These are phyloP conservation scores for Hypoxylon sp. DNA, from an alignment of 2,329 filamentous ascomycete species.

Conservation along the genomic window DNA sequence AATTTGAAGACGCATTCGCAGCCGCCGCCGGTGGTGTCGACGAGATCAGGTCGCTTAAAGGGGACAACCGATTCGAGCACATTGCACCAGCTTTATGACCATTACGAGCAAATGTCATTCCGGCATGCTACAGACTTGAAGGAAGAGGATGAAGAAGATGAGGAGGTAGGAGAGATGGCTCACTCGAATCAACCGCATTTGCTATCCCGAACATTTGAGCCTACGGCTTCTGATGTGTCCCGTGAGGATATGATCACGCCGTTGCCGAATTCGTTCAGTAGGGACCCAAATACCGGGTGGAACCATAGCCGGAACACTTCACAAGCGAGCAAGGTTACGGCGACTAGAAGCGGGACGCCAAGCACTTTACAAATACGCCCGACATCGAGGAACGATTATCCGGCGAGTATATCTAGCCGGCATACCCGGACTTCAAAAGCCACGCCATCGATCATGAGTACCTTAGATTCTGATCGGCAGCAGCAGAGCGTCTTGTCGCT, in stretches of 20 bases:
- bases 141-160: constrained; percentile 44
- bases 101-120: constrained; percentile 69
- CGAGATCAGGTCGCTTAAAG: constrained; percentile 44
- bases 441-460: constrained; percentile 62
- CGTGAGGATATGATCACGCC: constrained; percentile 44
- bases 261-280: constrained; percentile 39
- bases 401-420: constrained; percentile 66
- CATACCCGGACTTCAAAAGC: constrained; percentile 68
- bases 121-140: constrained; percentile 53
- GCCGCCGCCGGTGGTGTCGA: constrained; percentile 43
- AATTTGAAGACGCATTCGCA: constrained; percentile 31
- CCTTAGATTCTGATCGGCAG: constrained; percentile 64
- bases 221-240: constrained; percentile 38
- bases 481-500: constrained; percentile 68
- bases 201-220: constrained; percentile 32
- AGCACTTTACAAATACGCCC: constrained; percentile 47
- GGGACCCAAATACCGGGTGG: constrained; percentile 36
- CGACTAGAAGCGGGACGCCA: constrained; percentile 47
- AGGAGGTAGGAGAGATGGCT: constrained; percentile 18
- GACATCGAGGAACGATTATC: constrained; percentile 56
- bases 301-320: constrained; percentile 47
- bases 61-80: constrained; percentile 54
- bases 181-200: constrained; percentile 20
- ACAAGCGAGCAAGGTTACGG: constrained; percentile 47
- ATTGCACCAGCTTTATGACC: constrained; percentile 66